Conservation (phyloP, 176 grass and related monocot genomes). For the Bonia amplexicaulis region DNA sequence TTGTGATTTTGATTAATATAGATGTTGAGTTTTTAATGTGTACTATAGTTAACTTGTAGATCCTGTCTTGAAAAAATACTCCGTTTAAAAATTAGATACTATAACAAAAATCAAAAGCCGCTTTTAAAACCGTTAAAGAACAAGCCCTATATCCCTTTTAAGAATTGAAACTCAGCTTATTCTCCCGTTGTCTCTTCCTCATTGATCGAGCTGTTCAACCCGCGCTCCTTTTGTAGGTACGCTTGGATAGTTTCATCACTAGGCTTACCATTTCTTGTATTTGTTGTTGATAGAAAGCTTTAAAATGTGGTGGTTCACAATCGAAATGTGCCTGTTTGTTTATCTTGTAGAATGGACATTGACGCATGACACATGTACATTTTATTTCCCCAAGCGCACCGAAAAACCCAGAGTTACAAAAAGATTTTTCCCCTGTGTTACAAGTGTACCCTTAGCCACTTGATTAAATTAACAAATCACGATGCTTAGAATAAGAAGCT, state of each 20-base stretch:
- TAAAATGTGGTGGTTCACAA: background rate
- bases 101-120: too few species aligned
- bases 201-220: background rate
- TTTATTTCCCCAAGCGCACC: background rate
- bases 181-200: background rate
- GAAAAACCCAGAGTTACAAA: background rate
- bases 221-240: too few species aligned
- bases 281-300: background rate
- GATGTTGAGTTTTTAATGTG: too few species aligned
- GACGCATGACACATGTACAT: background rate
- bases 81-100: too few species aligned
- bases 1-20: too few species aligned
- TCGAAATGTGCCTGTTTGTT: background rate
- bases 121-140: too few species aligned
- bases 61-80: too few species aligned
- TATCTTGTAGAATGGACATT: background rate
- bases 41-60: too few species aligned
- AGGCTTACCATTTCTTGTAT: background rate
- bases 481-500: conserved; percentile 32
- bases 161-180: background rate
- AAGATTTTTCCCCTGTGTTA: background rate
- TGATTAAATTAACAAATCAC: conserved; percentile 33
- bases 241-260: background rate
- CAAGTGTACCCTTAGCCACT: background rate
- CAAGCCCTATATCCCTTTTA: background rate